phyloP scores from a whole-genome alignment of 805 yeast genomes.

The Saccharomyces mikatae region DNA sequence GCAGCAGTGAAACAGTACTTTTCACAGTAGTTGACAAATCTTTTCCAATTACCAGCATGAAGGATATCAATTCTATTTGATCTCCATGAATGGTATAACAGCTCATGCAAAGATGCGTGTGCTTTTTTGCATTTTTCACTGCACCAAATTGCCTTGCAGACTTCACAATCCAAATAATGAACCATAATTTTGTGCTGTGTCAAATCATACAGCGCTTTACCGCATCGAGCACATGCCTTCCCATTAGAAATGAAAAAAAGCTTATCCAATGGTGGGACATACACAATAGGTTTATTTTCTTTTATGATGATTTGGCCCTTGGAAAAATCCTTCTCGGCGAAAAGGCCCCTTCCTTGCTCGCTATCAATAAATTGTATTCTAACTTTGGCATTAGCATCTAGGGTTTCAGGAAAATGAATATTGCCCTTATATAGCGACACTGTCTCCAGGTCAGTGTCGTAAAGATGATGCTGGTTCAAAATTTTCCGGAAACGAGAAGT shows the following conservation, averaged over 20 bases:
- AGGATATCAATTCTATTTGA: conserved; percentile 31
- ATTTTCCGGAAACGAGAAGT: conserved; percentile 48
- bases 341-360: conserved; percentile 31
- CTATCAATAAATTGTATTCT: not conserved
- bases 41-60: conserved; percentile 42
- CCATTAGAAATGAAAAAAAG: conserved; percentile 50
- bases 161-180: conserved; percentile 55
- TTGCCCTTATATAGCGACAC: not conserved
- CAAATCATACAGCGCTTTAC: conserved; percentile 37
- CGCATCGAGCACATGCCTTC: conserved; percentile 68
- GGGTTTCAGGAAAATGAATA: not conserved
- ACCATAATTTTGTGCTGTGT: conserved; percentile 27
- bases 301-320: conserved; percentile 52
- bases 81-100: conserved; percentile 37
- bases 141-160: conserved; percentile 68
- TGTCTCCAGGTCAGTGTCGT: conserved; percentile 31
- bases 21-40: conserved; percentile 52
- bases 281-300: conserved; percentile 49
- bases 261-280: conserved; percentile 62
- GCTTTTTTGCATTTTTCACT: conserved; percentile 49
- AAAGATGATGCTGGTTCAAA: conserved; percentile 50
- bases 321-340: conserved; percentile 39
- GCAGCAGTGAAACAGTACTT: conserved; percentile 63
- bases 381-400: conserved; percentile 2
- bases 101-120: conserved; percentile 43